Percentiles rank a stretch among this genome's conserved stretches.
phyloP scores from a whole-genome alignment of 139 green algal genomes.

The Eudorina sp. region DNA sequence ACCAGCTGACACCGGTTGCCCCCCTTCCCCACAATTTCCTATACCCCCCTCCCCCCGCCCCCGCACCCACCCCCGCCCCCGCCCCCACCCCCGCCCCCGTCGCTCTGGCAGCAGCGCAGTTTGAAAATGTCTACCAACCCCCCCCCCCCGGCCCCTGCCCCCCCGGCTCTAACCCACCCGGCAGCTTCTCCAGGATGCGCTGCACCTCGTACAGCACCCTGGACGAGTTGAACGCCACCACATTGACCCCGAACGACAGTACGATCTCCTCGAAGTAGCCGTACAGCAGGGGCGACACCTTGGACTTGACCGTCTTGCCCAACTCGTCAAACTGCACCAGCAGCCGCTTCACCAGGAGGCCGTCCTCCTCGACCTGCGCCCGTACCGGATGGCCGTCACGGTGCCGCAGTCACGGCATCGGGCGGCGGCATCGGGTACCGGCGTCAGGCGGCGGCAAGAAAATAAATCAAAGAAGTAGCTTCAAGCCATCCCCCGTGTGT shows the following conservation, averaged over 20 bases:
- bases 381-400: neutral
- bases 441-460: neutral
- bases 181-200: neutral
- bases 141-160: too few relatives aligned
- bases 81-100: too few relatives aligned
- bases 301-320: neutral
- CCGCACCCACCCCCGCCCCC: too few relatives aligned
- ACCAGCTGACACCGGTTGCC: too few relatives aligned
- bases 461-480: neutral
- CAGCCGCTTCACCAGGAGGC: neutral
- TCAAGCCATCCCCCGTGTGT: neutral
- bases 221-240: neutral
- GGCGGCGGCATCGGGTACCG: neutral
- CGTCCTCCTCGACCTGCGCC: neutral
- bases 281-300: neutral
- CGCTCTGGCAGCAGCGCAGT: too few relatives aligned
- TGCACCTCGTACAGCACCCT: neutral
- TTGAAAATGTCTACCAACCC: too few relatives aligned
- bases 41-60: too few relatives aligned
- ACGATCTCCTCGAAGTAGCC: slow-evolving; percentile 8
- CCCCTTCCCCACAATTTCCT: too few relatives aligned
- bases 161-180: too few relatives aligned
- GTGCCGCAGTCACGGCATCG: neutral
- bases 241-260: neutral
- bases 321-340: neutral